Evolutionary conservation across 2,329 filamentous ascomycete species (phyloP).

Genomic region (Cladobotryum protrusum): DNA sequence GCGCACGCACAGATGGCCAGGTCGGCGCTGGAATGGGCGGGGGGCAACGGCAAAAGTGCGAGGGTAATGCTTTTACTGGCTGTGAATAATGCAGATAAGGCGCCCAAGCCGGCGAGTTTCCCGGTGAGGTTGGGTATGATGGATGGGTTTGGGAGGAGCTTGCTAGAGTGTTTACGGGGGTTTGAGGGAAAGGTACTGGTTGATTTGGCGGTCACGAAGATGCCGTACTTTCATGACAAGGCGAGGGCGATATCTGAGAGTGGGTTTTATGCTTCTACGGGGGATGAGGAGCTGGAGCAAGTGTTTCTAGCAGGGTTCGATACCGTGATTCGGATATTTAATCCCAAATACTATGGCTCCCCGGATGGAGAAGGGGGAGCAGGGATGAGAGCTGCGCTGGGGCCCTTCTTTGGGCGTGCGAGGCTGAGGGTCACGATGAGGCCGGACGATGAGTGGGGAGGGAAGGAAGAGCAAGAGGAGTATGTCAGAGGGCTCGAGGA

Average conservation of each 20-base stretch:
- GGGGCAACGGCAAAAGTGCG: slow-evolving; percentile 8
- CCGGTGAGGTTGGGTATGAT: slow-evolving; percentile 65
- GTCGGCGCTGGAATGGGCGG: slow-evolving; percentile 34
- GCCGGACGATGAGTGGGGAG: slow-evolving; percentile 55
- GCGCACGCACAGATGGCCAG: slow-evolving; percentile 54
- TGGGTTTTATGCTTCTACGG: slow-evolving; percentile 31
- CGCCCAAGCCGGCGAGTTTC: slow-evolving; percentile 61
- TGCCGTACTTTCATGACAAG: slow-evolving; percentile 71
- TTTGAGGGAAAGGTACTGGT: slow-evolving; percentile 27
- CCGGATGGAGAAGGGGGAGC: neutral
- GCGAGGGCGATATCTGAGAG: slow-evolving; percentile 48
- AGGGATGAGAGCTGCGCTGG: slow-evolving; percentile 47
- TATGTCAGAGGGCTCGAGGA: slow-evolving; percentile 47
- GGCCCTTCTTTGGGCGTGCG: slow-evolving; percentile 58
- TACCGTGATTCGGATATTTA: slow-evolving; percentile 65
- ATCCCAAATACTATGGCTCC: slow-evolving; percentile 61
- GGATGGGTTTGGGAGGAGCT: slow-evolving; percentile 57
- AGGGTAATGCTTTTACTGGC: slow-evolving; percentile 55
- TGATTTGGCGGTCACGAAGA: slow-evolving; percentile 65
- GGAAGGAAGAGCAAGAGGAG: slow-evolving; percentile 31
- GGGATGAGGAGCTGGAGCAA: slow-evolving; percentile 38
- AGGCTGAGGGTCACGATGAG: slow-evolving; percentile 59
- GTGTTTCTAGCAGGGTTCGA: slow-evolving; percentile 71
- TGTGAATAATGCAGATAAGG: slow-evolving; percentile 61
- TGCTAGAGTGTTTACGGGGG: slow-evolving; percentile 26